phyloP scores from a whole-genome alignment of 2,329 filamentous ascomycete species.

The Teratosphaeria gauchensis region DNA sequence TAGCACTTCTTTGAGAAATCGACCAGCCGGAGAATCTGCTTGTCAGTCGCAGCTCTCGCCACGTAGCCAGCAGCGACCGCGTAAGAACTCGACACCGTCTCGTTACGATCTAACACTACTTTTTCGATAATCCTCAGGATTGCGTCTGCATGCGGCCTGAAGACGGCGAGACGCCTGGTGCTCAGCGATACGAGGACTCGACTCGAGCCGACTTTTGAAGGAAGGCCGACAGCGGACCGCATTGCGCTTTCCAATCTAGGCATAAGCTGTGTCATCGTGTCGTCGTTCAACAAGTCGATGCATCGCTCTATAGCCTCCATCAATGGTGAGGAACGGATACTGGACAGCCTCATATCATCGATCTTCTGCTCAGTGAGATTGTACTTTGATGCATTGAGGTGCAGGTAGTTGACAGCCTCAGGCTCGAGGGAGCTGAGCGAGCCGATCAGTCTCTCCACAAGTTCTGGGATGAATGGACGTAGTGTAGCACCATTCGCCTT shows the following conservation, averaged over 20 bases:
- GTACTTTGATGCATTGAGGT: constrained; percentile 74
- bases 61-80: constrained; percentile 81
- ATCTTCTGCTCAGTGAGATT: constrained; percentile 83
- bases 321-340: constrained; percentile 76
- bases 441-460: constrained; percentile 71
- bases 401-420: constrained; percentile 82
- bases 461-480: constrained; percentile 67
- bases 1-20: constrained; percentile 59
- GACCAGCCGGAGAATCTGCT: constrained; percentile 46
- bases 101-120: constrained; percentile 80
- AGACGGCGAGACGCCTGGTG: constrained; percentile 65
- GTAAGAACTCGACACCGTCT: constrained; percentile 84
- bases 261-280: constrained; percentile 65
- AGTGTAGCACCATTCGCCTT: constrained; percentile 68
- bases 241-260: constrained; percentile 67
- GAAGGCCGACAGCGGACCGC: constrained; percentile 78
- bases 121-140: constrained; percentile 73
- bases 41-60: constrained; percentile 53
- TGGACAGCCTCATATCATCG: constrained; percentile 73
- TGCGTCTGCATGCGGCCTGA: constrained; percentile 62
- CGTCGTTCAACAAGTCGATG: constrained; percentile 70
- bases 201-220: constrained; percentile 86
- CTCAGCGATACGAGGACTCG: constrained; percentile 76
- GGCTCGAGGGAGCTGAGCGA: constrained; percentile 82
- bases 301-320: constrained; percentile 87